Evolutionary conservation across 805 yeast genomes (phyloP).

Genomic region (Kregervanrija delftensis): DNA sequence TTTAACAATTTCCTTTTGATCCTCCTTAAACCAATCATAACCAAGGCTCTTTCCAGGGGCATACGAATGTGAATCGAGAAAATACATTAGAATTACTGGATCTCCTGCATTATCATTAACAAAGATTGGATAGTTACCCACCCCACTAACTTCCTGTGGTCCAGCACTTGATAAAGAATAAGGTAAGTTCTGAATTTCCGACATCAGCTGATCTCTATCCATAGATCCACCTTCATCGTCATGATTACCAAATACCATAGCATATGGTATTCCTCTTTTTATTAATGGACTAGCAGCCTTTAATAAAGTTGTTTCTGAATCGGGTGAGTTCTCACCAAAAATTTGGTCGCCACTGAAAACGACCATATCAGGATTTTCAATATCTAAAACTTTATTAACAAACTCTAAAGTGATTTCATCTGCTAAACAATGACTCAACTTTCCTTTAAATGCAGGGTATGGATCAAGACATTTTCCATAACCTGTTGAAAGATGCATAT

Average conservation of each 20-base stretch:
- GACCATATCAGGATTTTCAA: conserved; percentile 78
- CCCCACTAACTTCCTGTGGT: conserved; percentile 65
- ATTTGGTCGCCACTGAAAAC: conserved; percentile 90
- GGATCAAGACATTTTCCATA: conserved; percentile 75
- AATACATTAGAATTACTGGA: conserved; percentile 55
- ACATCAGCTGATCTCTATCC: conserved; percentile 53
- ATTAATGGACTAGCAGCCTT: conserved; percentile 72
- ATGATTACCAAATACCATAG: conserved; percentile 86
- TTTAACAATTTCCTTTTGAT: conserved; percentile 17
- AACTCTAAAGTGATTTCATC: conserved; percentile 66
- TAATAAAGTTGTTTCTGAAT: conserved; percentile 72
- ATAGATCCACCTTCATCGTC: conserved; percentile 87
- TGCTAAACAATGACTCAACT: conserved; percentile 57
- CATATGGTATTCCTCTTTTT: conserved; percentile 66
- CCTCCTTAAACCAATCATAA: conserved; percentile 70
- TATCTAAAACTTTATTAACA: conserved; percentile 54
- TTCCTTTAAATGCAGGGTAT: conserved; percentile 36
- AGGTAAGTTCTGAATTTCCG: conserved; percentile 52
- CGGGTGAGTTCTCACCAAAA: conserved; percentile 74
- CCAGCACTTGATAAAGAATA: conserved; percentile 58
- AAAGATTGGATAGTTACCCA: conserved; percentile 68
- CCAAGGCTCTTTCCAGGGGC: conserved; percentile 68
- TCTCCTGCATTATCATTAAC: conserved; percentile 32
- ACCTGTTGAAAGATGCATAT: conserved; percentile 84
- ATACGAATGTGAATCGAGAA: conserved; percentile 80